These are phyloP conservation scores for Pseudonectria buxi DNA, from an alignment of 2,329 filamentous ascomycete genomes.

Conservation along the genomic window DNA sequence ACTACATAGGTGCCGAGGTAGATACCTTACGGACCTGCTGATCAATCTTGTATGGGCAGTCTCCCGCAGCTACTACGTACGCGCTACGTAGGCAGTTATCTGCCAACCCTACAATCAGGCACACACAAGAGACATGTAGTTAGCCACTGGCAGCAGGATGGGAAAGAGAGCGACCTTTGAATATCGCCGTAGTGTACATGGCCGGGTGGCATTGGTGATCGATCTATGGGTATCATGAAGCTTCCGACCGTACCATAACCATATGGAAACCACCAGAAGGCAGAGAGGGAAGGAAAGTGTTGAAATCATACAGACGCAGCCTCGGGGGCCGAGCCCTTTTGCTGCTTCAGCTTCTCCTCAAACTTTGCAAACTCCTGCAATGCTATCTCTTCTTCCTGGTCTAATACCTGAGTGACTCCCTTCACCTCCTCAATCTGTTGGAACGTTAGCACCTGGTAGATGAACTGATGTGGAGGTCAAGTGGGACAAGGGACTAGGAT, in stretches of 20 bases:
- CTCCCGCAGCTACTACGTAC: too few relatives aligned
- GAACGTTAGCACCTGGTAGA: constrained; percentile 20
- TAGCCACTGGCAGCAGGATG: too few relatives aligned
- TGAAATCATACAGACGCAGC: constrained; percentile 3
- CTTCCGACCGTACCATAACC: constrained; percentile 15
- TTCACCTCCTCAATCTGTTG: constrained; percentile 87
- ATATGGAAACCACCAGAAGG: constrained; percentile 9
- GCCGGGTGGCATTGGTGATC: constrained; percentile 2
- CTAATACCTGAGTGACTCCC: constrained; percentile 82
- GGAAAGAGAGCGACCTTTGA: not conserved
- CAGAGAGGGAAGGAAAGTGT: not conserved
- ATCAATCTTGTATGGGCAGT: too few relatives aligned
- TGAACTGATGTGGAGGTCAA: not conserved
- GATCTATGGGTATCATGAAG: constrained; percentile 21
- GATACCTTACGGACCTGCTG: too few relatives aligned
- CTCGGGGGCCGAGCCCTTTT: constrained; percentile 34
- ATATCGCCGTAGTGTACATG: not conserved
- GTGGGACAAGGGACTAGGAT: too few relatives aligned
- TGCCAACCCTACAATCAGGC: too few relatives aligned
- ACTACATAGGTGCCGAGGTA: too few relatives aligned
- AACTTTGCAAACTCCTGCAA: constrained; percentile 88
- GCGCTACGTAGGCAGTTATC: too few relatives aligned
- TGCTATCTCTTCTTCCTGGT: constrained; percentile 85
- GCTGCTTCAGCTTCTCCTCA: constrained; percentile 68
- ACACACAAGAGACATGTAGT: too few relatives aligned